Conservation (phyloP, 192 early-diverging fungal species). For the Umbelopsis sp. region DNA sequence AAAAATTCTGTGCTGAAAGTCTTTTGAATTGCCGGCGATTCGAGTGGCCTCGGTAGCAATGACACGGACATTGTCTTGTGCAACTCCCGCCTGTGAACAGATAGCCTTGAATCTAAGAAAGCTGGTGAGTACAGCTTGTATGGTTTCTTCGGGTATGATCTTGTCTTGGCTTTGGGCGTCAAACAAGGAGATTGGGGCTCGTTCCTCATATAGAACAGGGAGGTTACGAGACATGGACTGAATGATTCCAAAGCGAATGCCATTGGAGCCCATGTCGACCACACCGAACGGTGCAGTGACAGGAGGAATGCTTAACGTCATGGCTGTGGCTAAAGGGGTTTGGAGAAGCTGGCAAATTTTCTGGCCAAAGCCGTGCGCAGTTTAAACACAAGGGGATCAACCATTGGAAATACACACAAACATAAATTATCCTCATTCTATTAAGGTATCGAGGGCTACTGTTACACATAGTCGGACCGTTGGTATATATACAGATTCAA, state of each 20-base stretch:
- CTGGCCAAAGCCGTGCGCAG: background rate
- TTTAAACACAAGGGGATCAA: background rate
- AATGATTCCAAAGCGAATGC: slow-evolving; percentile 61
- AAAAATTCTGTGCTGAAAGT: slow-evolving; percentile 49
- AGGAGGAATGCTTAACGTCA: slow-evolving; percentile 13
- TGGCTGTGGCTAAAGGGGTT: background rate
- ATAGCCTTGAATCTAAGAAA: slow-evolving; percentile 57
- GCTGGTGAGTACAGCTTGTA: slow-evolving; percentile 47
- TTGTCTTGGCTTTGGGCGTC: slow-evolving; percentile 46
- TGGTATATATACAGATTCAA: background rate
- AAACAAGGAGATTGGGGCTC: slow-evolving; percentile 57
- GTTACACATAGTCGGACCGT: background rate
- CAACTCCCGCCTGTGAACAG: slow-evolving; percentile 43
- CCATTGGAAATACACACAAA: background rate
- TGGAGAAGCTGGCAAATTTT: too few relatives aligned
- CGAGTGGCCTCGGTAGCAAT: slow-evolving; percentile 62
- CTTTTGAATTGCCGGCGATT: slow-evolving; percentile 49
- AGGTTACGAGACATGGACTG: slow-evolving; percentile 47
- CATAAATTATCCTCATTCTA: too few relatives aligned
- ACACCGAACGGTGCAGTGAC: slow-evolving; percentile 44
- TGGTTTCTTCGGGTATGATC: slow-evolving; percentile 48
- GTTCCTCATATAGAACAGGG: slow-evolving; percentile 57
- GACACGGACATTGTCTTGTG: slow-evolving; percentile 43
- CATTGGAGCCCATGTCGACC: slow-evolving; percentile 64
- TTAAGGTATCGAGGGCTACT: too few relatives aligned